phyloP scores from a whole-genome alignment of 352 stramenopile genomes.

The Aphanomyces invadans region DNA sequence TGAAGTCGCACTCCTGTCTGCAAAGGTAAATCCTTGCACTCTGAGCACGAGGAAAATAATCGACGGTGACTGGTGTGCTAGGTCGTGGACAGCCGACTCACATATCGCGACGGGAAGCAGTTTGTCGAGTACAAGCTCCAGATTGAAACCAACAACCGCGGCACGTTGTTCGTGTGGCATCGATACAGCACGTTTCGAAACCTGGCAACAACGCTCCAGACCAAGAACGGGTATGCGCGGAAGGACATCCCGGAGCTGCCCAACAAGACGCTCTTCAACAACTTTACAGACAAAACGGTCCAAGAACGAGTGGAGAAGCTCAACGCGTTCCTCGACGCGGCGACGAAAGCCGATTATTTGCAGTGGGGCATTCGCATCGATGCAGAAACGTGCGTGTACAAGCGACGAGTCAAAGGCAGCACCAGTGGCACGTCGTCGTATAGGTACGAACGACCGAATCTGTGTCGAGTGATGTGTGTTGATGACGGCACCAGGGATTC shows the following conservation, averaged over 20 bases:
- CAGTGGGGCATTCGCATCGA: constrained; percentile 71
- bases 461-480: not conserved
- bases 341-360: constrained; percentile 60
- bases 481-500: not conserved
- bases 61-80: constrained; percentile 28
- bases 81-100: constrained; percentile 82
- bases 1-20: constrained; percentile 7
- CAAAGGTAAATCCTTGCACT: not conserved
- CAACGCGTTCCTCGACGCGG: constrained; percentile 63
- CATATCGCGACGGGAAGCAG: constrained; percentile 54
- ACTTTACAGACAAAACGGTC: constrained; percentile 72
- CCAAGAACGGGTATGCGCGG: constrained; percentile 64
- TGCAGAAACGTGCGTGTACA: constrained; percentile 67
- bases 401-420: constrained; percentile 31
- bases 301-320: constrained; percentile 60
- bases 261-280: constrained; percentile 65
- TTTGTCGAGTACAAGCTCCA: constrained; percentile 85
- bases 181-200: constrained; percentile 85
- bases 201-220: constrained; percentile 51
- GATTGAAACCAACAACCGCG: constrained; percentile 81
- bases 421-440: not conserved
- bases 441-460: not conserved
- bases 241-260: constrained; percentile 64
- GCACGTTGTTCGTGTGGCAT: constrained; percentile 82
- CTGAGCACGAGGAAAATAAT: no score